Evolutionary conservation across 495 filamentous ascomycete genomes (phyloP).

Genomic region (Rusavskia elegans): DNA sequence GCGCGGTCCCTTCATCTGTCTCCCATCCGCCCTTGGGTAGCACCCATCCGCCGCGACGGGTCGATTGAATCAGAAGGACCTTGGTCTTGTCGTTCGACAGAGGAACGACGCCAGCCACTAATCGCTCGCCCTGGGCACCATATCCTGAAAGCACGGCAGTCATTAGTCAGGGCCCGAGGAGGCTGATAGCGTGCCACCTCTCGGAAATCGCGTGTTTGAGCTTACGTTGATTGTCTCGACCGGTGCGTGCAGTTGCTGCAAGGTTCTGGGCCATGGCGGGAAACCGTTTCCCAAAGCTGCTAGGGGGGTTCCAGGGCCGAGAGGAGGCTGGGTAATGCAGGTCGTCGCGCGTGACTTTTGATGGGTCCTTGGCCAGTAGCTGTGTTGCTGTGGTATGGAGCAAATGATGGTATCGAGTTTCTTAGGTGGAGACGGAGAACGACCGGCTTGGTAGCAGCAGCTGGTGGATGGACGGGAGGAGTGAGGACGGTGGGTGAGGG

Average conservation of each 20-base stretch:
- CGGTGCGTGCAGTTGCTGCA: slow-evolving; percentile 29
- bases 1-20: slow-evolving; percentile 60
- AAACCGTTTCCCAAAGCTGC: no score
- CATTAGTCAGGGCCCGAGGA: neutral
- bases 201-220: neutral
- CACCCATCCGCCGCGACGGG: slow-evolving; percentile 79
- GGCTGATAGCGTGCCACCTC: no score
- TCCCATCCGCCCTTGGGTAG: slow-evolving; percentile 98
- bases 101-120: slow-evolving; percentile 91
- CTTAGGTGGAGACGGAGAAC: neutral
- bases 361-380: neutral
- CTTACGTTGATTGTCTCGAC: slow-evolving; percentile 34
- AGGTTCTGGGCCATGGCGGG: slow-evolving; percentile 13
- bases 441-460: neutral
- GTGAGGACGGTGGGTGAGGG: no score
- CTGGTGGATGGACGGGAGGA: no score
- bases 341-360: neutral
- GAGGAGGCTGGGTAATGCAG: no score
- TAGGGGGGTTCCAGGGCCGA: neutral
- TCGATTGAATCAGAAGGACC: slow-evolving; percentile 88
- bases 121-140: slow-evolving; percentile 75
- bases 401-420: no score
- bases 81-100: slow-evolving; percentile 54
- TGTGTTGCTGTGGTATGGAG: no score
- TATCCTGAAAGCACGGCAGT: slow-evolving; percentile 47